Percentiles rank a stretch among this genome's conserved stretches.
phyloP scores from a whole-genome alignment of 805 yeast species.

The Candida boidinii region DNA sequence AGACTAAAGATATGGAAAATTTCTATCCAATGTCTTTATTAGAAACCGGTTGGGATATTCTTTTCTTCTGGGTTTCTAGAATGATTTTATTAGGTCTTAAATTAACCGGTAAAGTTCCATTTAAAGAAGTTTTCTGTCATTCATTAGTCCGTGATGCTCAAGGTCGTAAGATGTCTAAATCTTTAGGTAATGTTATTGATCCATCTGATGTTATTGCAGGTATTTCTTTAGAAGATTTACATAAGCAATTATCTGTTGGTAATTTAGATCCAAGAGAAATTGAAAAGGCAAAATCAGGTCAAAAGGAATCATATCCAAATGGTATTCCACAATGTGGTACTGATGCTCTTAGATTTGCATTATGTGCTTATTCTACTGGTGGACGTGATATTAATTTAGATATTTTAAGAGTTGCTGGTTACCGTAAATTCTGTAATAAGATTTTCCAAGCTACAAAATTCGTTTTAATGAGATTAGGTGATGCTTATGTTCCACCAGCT shows the following conservation, averaged over 20 bases:
- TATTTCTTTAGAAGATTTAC: slow-evolving; percentile 70
- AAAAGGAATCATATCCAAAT: slow-evolving; percentile 80
- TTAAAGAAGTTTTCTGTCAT: slow-evolving; percentile 95
- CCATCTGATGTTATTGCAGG: slow-evolving; percentile 93
- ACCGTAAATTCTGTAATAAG: slow-evolving; percentile 99
- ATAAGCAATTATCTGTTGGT: slow-evolving; percentile 68
- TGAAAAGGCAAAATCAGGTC: slow-evolving; percentile 82
- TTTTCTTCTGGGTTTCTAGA: slow-evolving; percentile 98
- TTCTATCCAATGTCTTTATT: slow-evolving; percentile 90
- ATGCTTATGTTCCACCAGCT: slow-evolving; percentile 77
- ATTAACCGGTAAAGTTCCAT: slow-evolving; percentile 85
- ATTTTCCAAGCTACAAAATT: slow-evolving; percentile 98
- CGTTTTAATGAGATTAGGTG: slow-evolving; percentile 87
- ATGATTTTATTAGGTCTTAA: slow-evolving; percentile 90
- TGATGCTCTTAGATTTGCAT: slow-evolving; percentile 95
- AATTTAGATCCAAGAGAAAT: slow-evolving; percentile 86
- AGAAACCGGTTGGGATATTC: slow-evolving; percentile 99
- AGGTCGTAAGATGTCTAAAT: slow-evolving; percentile 98
- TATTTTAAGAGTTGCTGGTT: slow-evolving; percentile 94
- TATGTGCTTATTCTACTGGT: slow-evolving; percentile 97
- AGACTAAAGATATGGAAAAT: slow-evolving; percentile 60
- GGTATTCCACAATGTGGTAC: slow-evolving; percentile 99
- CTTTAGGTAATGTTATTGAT: slow-evolving; percentile 93
- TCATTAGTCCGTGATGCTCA: slow-evolving; percentile 98
- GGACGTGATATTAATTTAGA: slow-evolving; percentile 97